These are phyloP conservation scores for Linum lewisii DNA, from an alignment of 345 rosid species.

Conservation along the genomic window DNA sequence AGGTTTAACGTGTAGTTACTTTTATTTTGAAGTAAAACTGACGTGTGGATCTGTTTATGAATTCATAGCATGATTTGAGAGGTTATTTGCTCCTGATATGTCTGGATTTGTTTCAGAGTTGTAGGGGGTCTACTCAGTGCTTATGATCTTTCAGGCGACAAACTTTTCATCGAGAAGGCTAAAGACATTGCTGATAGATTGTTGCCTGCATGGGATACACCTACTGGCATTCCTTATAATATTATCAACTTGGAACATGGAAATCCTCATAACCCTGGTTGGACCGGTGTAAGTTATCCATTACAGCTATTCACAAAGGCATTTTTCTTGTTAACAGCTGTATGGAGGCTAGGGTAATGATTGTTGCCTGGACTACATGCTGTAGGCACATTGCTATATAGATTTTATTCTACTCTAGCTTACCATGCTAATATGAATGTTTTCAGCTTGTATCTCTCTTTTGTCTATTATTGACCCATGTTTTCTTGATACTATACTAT, in stretches of 20 bases:
- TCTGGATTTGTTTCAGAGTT: slow-evolving; percentile 45
- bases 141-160: slow-evolving; percentile 87
- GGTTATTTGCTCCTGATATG: slow-evolving; percentile 9
- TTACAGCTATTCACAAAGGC: no score
- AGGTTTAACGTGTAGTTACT: slow-evolving; percentile 55
- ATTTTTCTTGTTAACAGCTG: neutral
- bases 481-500: neutral
- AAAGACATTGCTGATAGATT: slow-evolving; percentile 90
- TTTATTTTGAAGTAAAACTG: slow-evolving; percentile 10
- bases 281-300: slow-evolving; percentile 78
- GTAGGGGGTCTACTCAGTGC: slow-evolving; percentile 98
- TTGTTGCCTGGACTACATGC: neutral
- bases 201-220: slow-evolving; percentile 91
- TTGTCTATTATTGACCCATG: neutral
- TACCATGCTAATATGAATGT: neutral
- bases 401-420: neutral
- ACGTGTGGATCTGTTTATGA: neutral
- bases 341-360: neutral
- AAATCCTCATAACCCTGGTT: slow-evolving; percentile 69
- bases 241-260: slow-evolving; percentile 73
- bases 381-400: neutral
- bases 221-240: slow-evolving; percentile 80
- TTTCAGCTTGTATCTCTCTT: neutral
- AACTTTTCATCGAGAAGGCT: slow-evolving; percentile 87
- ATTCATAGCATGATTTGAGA: neutral